Conservation (phyloP, 2,329 filamentous ascomycete species). For the Pseudohalonectria lignicola region DNA sequence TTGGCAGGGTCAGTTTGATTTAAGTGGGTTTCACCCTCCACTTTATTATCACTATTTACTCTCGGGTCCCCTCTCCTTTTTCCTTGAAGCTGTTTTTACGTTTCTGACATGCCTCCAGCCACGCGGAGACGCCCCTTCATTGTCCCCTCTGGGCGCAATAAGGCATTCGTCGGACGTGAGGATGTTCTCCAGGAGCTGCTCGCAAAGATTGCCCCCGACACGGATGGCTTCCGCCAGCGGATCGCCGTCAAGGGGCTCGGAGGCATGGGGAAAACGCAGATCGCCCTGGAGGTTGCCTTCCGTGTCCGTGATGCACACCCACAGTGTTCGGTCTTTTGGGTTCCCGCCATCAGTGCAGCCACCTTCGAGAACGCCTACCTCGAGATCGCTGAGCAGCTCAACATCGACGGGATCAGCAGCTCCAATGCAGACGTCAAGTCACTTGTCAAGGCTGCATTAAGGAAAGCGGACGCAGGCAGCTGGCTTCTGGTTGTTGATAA, state of each 20-base stretch:
- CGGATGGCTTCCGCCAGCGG: no score
- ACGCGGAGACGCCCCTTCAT: neutral
- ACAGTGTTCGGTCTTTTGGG: constrained; percentile 29
- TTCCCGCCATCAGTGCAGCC: constrained; percentile 16
- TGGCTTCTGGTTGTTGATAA: constrained; percentile 36
- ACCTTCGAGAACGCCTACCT: constrained; percentile 23
- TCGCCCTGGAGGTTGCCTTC: constrained; percentile 23
- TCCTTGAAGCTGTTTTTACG: no score
- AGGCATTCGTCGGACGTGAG: neutral
- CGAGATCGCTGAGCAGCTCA: constrained; percentile 17
- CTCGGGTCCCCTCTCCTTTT: no score
- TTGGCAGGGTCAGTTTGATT: no score
- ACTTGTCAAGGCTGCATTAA: constrained; percentile 22
- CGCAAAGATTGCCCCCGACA: neutral
- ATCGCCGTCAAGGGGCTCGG: constrained; percentile 14
- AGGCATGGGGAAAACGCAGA: constrained; percentile 26
- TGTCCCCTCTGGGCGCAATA: neutral
- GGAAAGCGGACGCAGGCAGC: constrained; percentile 10
- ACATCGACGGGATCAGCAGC: constrained; percentile 17
- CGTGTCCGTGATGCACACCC: constrained; percentile 12
- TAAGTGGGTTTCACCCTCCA: no score
- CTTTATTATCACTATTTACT: no score
- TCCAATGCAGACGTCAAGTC: constrained; percentile 20
- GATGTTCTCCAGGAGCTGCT: neutral
- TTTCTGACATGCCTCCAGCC: no score